These are phyloP conservation scores for Mucor mucedo DNA, from an alignment of 371 early-diverging fungal genomes.

Conservation along the genomic window DNA sequence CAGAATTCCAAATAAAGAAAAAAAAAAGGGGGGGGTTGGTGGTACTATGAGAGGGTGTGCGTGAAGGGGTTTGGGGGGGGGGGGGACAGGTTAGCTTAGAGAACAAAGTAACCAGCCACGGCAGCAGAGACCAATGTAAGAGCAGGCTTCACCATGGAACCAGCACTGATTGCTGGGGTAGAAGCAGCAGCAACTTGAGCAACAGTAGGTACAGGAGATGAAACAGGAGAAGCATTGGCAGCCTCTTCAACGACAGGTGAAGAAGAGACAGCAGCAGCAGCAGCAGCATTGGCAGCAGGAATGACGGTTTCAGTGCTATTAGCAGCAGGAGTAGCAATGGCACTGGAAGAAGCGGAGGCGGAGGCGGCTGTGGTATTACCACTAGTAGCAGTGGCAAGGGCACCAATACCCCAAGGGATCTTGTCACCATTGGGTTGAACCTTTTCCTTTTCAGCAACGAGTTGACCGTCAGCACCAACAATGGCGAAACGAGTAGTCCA, in stretches of 20 bases:
- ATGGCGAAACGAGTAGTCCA: slow-evolving; percentile 55
- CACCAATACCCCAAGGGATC: slow-evolving; percentile 55
- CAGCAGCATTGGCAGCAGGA: background rate
- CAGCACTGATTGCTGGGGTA: background rate
- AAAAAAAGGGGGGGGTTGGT: no score
- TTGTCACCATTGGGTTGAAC: slow-evolving; percentile 39
- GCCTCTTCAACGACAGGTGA: slow-evolving; percentile 1
- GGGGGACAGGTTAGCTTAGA: background rate
- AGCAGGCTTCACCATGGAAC: slow-evolving; percentile 21
- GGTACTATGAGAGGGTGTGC: no score
- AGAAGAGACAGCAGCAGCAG: background rate
- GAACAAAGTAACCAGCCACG: slow-evolving; percentile 23
- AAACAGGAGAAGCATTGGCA: slow-evolving; percentile 1
- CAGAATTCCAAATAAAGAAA: no score
- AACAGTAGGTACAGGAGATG: slow-evolving; percentile 9
- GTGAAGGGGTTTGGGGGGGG: background rate
- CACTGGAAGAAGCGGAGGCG: background rate
- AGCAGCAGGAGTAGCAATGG: slow-evolving; percentile 3
- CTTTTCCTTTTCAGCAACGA: slow-evolving; percentile 27
- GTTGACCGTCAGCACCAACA: slow-evolving; percentile 28
- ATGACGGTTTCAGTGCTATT: background rate
- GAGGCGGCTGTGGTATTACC: slow-evolving; percentile 6
- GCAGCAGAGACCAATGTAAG: slow-evolving; percentile 25
- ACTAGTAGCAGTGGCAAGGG: slow-evolving; percentile 13
- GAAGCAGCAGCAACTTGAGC: slow-evolving; percentile 10